These are phyloP conservation scores for Rhizoclosmatium globosum DNA, from an alignment of 192 early-diverging fungal species.

Conservation along the genomic window DNA sequence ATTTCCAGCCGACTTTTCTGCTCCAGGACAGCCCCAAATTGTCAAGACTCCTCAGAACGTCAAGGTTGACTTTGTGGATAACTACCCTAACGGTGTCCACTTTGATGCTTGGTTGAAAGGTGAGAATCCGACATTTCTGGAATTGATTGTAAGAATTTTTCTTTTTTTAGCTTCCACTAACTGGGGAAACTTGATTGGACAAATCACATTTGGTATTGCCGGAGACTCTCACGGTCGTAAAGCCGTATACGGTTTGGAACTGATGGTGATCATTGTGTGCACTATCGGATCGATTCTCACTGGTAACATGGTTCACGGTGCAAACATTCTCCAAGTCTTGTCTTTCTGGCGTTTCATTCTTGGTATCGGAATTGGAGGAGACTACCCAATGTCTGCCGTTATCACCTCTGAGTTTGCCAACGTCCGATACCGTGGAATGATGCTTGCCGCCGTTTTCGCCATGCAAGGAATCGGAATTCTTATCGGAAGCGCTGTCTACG, in stretches of 20 bases:
- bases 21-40: not conserved
- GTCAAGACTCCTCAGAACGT: conserved; percentile 38
- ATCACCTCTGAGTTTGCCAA: conserved; percentile 93
- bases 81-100: conserved; percentile 30
- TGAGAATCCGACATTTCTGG: no score
- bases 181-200: conserved; percentile 91
- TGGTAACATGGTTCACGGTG: conserved; percentile 70
- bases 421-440: conserved; percentile 81
- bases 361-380: conserved; percentile 93
- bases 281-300: conserved; percentile 84
- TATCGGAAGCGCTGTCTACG: conserved; percentile 76
- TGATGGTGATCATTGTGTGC: conserved; percentile 89
- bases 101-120: conserved; percentile 86
- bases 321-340: conserved; percentile 74
- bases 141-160: no score
- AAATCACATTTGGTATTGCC: conserved; percentile 86
- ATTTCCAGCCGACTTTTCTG: conserved; percentile 60
- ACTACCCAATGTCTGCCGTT: conserved; percentile 94
- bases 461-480: conserved; percentile 95
- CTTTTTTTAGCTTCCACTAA: conserved; percentile 69
- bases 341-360: conserved; percentile 91
- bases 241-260: conserved; percentile 85
- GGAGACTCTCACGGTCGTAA: conserved; percentile 92
- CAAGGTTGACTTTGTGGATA: conserved; percentile 33
- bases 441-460: conserved; percentile 90